These are phyloP conservation scores for Saturnispora gosingensis DNA, from an alignment of 805 yeast species.

Conservation along the genomic window DNA sequence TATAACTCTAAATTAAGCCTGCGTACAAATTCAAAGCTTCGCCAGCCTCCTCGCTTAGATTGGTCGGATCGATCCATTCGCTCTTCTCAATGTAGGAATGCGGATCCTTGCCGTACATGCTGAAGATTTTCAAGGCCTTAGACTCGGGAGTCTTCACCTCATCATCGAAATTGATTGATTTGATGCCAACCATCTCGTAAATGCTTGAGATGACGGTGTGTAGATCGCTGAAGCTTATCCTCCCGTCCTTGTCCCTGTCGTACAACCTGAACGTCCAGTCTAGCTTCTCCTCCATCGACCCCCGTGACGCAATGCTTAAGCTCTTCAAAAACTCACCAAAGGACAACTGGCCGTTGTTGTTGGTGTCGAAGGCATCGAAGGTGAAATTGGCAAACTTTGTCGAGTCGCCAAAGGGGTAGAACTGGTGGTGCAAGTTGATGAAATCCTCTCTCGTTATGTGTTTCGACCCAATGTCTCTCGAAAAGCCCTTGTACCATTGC, in stretches of 20 bases:
- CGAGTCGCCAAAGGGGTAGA: slow-evolving; percentile 98
- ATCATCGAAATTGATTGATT: slow-evolving; percentile 75
- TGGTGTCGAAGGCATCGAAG: slow-evolving; percentile 82
- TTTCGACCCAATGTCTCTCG: slow-evolving; percentile 89
- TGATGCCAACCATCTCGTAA: slow-evolving; percentile 87
- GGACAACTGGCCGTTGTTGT: slow-evolving; percentile 71
- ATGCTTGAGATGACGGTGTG: slow-evolving; percentile 70
- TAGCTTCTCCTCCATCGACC: slow-evolving; percentile 73
- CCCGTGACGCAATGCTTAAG: slow-evolving; percentile 77
- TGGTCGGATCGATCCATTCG: slow-evolving; percentile 77
- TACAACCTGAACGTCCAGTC: slow-evolving; percentile 86
- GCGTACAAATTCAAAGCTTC: slow-evolving; percentile 56
- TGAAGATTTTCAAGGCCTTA: slow-evolving; percentile 61
- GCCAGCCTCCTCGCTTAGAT: slow-evolving; percentile 66
- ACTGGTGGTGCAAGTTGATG: slow-evolving; percentile 86
- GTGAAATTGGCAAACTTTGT: slow-evolving; percentile 81
- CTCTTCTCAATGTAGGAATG: slow-evolving; percentile 46
- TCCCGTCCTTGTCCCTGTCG: slow-evolving; percentile 75
- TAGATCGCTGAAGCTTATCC: slow-evolving; percentile 69
- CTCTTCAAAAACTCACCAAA: slow-evolving; percentile 90
- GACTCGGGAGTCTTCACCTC: slow-evolving; percentile 90
- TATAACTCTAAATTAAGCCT: slow-evolving; percentile 17
- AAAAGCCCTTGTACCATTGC: slow-evolving; percentile 97
- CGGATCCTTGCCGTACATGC: slow-evolving; percentile 1
- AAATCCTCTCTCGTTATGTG: slow-evolving; percentile 81